Base-by-base conservation (phyloP, 495 filamentous ascomycete genomes). In the Recurvomyces mirabilis region DNA sequence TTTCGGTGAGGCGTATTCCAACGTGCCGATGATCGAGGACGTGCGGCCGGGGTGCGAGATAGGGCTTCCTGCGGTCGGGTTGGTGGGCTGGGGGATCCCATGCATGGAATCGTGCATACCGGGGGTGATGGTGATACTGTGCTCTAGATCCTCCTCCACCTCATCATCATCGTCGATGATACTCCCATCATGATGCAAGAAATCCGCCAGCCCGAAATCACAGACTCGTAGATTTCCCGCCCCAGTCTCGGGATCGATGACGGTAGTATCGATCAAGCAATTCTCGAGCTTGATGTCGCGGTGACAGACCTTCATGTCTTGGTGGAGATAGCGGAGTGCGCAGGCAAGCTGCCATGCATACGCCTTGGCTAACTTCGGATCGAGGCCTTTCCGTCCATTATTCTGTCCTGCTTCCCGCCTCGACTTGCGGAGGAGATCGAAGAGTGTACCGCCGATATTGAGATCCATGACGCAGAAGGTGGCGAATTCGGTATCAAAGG, bases 271-370 rank as follows among this genome's bases (percentile, higher is more conserved):
- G 19, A 86, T 54, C 9, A 86, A 69, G 49, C 81, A 86, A 50
- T 86, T 86, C 57, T 86, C 81, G 5, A 85, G 70, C 61, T 86
- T 86, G 55, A 86, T 75, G 54, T 86, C 81, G 23, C 81, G 66
- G 54, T 86, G 81, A 7, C 83, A 75, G 29, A 86, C 70, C 1
- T 71, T 69, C 21, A 80, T 72, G 56, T 86, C 81, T 59, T 85
- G 73, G 50, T 86, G 81, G 1, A 86, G 61, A 59, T 86, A 86
- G 17, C 81, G 73, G 13, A 85, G 57, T 3, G 81, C 81, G 28
- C 69, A 74, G 12, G 80, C 78, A 14, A 86, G 69, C 59, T 85
- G 78, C 51, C 76, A 81, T 7, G 68, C 54, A 52, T 84, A 84
- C 50, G 74, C 73, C 49, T 73, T 75, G 1, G 74, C 79, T 0